Conservation (phyloP, 768 basidiomycete species). For the Lactarius psammicola region DNA sequence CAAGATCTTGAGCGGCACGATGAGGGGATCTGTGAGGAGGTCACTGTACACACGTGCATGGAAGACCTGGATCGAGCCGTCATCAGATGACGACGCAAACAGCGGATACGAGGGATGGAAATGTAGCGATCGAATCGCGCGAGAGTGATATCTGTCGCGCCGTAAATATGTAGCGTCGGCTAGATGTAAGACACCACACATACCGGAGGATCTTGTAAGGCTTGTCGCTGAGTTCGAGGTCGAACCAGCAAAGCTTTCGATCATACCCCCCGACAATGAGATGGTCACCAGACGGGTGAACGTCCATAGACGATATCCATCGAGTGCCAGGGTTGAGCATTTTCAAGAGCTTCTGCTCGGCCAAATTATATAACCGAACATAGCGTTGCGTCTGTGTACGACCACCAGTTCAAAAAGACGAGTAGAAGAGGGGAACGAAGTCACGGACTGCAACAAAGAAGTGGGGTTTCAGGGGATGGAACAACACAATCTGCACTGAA, state of each 20-base stretch:
- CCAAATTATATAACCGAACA: constrained; percentile 91
- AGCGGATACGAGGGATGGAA: constrained; percentile 96
- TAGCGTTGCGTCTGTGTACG: constrained; percentile 87
- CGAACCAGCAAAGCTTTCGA: constrained; percentile 98
- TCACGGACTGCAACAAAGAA: constrained; percentile 93
- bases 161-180: constrained; percentile 3
- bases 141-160: constrained; percentile 76
- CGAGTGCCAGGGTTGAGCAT: constrained; percentile 92
- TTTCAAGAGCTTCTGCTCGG: constrained; percentile 89
- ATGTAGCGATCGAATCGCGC: constrained; percentile 87
- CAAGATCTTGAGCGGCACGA: constrained; percentile 95
- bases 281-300: constrained; percentile 95
- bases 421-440: constrained; percentile 11
- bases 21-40: constrained; percentile 94
- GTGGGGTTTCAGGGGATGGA: constrained; percentile 92
- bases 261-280: constrained; percentile 97
- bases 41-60: constrained; percentile 94
- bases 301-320: constrained; percentile 97
- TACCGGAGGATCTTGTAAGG: constrained; percentile 93
- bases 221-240: constrained; percentile 92
- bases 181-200: constrained; percentile 34
- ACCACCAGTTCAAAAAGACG: background rate
- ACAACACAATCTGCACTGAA: constrained; percentile 82
- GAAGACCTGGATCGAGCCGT: constrained; percentile 96
- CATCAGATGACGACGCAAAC: constrained; percentile 95